Base-by-base conservation (phyloP, 305 asterid genomes). In the Salvia sclarea region DNA sequence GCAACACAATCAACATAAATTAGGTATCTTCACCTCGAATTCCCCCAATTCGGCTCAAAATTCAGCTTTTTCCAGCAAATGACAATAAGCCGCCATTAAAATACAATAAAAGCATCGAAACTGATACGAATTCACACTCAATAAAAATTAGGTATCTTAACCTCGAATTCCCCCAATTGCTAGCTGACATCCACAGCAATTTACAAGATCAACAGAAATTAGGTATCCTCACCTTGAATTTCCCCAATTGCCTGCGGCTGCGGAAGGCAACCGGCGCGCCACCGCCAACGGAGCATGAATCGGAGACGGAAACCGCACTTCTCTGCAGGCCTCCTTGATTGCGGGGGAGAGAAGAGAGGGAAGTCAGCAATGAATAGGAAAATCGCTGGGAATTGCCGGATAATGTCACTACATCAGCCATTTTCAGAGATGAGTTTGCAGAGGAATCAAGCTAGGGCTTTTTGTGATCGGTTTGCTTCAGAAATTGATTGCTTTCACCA, bases 381-480 rank as follows among this genome's bases (percentile, higher is more conserved):
- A 77, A 78, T 33, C 81, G 68, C 21, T 78, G 59, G 37, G 88
- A 87, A 73, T 79, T 83, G 62, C 71, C 69, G 60, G 79, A 81
- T 12, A 90, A 61, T 54, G 81, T 69, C 61, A 84, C 63, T 66
- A 72, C 85, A 80, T 84, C 95, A 58, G 87, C 98, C 96, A 86
- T 90, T 69, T 65, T 68, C 80, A 56, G 45, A 22, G 66, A 25
- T n/a, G n/a, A n/a, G n/a, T n/a, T n/a, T n/a, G n/a, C n/a, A n/a
- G n/a, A n/a, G n/a, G n/a, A n/a, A n/a, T n/a, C n/a, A n/a, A 18
- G 12, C 43, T 48, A 12, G 61, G 21, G 55, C 25, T 6, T 62
- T 66, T 41, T 25, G n/a, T 14, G 43, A 58, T 52, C 18, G 65
- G 54, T 60, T 40, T 61, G 30, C 30, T 67, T 48, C 38, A 24